Evolutionary conservation across 2,329 filamentous ascomycete species (phyloP), one percentile per base, ranked within the genome.

Genomic region (Stagonosporopsis rhizophila): DNA sequence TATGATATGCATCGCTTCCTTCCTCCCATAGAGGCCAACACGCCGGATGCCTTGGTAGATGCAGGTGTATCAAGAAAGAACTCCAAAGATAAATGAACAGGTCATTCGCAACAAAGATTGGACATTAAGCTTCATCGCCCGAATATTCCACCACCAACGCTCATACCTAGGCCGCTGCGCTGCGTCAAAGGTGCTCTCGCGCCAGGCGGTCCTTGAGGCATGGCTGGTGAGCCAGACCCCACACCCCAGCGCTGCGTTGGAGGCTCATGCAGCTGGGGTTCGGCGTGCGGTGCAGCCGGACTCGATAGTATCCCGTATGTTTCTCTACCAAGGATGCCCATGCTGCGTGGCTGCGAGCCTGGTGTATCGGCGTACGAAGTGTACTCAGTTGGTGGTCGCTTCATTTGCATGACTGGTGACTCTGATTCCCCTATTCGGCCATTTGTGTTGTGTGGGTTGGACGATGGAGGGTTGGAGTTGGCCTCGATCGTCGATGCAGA

Each of bases 401-500:
- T 77, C 67, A 76, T 72, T 23, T 76, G 73, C 34, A 76, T 45
- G 5, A 76, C 71, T 5, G 75, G 75, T 7, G 74, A 76, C 44
- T 75, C 73, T 17, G 74, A 73, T 22, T 74, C 72, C 17, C 60
- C 63, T 30, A 67, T 54, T 3, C 71, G 68, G 15, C 68, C 66
- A 38, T 71, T 70, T 14, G 53, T 58, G 35, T 66, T 64, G 9
- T 64, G 64, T 20, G 69, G 60, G 7, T 68, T 66, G 14, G 72
- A 72, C 4, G 75, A 77, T 1, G 73, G 75, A 38, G 75, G 74
- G 49, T 77, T 77, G 1, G 75, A 77, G 32, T 66, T 66, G 22
- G 72, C 70, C 57, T 77, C 74, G 38, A 77, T 76, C 3, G 75
- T 77, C 2, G 75, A 77, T 35, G 70, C 74, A 38, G 74, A 77